These are phyloP conservation scores for Annulohypoxylon nitens DNA, from an alignment of 495 filamentous ascomycete species.

Conservation along the genomic window DNA sequence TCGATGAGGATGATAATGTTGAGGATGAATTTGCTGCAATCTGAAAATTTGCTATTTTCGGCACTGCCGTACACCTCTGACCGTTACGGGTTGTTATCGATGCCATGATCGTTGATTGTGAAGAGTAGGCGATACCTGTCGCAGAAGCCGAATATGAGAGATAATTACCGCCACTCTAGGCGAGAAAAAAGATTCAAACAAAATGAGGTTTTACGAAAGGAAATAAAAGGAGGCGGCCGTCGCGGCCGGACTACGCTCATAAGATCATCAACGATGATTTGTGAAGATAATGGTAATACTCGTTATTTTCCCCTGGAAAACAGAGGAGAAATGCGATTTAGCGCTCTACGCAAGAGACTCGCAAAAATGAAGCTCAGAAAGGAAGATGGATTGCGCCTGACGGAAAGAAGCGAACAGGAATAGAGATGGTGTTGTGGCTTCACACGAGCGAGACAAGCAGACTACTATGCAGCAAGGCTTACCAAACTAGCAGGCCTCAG, in stretches of 20 bases:
- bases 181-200: constrained; percentile 43
- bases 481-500: constrained; percentile 9
- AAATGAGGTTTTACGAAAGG: constrained; percentile 47
- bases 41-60: constrained; percentile 46
- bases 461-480: constrained; percentile 23
- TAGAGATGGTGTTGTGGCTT: constrained; percentile 17
- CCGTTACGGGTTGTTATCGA: constrained; percentile 54
- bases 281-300: constrained; percentile 33
- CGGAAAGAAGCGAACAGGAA: constrained; percentile 38
- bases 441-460: constrained; percentile 42
- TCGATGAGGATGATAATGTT: constrained; percentile 25
- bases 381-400: constrained; percentile 31
- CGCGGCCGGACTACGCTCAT: constrained; percentile 56
- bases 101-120: constrained; percentile 52
- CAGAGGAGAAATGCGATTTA: constrained; percentile 50
- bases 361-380: constrained; percentile 53
- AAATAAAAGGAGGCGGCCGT: constrained; percentile 56
- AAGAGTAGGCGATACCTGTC: constrained; percentile 59
- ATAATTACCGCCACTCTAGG: constrained; percentile 37
- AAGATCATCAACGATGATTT: constrained; percentile 56
- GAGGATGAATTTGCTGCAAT: constrained; percentile 30
- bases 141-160: constrained; percentile 43
- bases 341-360: constrained; percentile 44
- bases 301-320: constrained; percentile 33
- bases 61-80: constrained; percentile 63